These are phyloP conservation scores for Tolypocladium nubicola DNA, from an alignment of 2,329 filamentous ascomycete genomes.

Conservation along the genomic window DNA sequence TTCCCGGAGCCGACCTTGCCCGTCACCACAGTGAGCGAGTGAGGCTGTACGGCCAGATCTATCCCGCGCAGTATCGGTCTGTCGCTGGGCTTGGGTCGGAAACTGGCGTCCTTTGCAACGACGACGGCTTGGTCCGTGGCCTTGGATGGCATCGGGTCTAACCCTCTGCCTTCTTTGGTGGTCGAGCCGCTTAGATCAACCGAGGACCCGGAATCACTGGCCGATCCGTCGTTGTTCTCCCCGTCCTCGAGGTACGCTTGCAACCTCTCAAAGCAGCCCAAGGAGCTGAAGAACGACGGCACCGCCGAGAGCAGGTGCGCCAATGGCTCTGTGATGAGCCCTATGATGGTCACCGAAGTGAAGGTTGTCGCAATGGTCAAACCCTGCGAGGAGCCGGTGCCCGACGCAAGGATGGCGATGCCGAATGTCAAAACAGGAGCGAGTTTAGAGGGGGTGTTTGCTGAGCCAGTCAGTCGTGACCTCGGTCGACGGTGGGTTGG, in stretches of 20 bases:
- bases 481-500: neutral
- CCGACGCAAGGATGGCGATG: conserved; percentile 7
- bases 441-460: conserved; percentile 4
- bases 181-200: neutral
- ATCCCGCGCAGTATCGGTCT: neutral
- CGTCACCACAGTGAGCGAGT: conserved; percentile 6
- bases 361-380: conserved; percentile 8
- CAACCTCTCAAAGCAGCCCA: conserved; percentile 13
- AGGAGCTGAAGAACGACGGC: conserved; percentile 10
- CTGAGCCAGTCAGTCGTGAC: neutral
- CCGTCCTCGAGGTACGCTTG: conserved; percentile 3
- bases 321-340: conserved; percentile 10
- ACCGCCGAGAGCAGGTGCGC: conserved; percentile 10
- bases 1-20: conserved; percentile 12
- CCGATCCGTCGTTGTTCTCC: neutral
- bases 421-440: conserved; percentile 11
- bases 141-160: neutral
- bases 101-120: neutral
- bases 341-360: conserved; percentile 13
- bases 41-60: conserved; percentile 1
- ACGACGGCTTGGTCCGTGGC: neutral
- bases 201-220: neutral
- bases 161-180: neutral
- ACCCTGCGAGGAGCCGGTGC: neutral
- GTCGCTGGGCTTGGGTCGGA: neutral